Evolutionary conservation across 371 early-diverging fungal species (phyloP).

Genomic region (Mortierella sp.): DNA sequence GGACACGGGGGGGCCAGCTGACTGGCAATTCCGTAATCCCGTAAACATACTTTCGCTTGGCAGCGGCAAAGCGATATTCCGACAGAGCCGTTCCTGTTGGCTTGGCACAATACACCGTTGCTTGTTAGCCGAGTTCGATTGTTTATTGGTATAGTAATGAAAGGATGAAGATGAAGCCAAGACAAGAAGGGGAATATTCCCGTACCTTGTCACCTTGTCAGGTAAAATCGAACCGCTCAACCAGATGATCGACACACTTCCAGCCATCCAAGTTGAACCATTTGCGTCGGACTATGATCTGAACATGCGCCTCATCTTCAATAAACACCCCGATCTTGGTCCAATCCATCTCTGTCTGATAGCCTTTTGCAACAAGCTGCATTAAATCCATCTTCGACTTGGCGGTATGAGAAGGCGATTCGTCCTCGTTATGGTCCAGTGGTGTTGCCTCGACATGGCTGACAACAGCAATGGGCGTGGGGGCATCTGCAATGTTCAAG

Average conservation of each 20-base stretch:
- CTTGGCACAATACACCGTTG: too few species aligned
- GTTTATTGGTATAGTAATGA: too few species aligned
- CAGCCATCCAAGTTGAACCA: slow-evolving; percentile 55
- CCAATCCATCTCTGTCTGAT: slow-evolving; percentile 55
- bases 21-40: too few species aligned
- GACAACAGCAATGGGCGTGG: slow-evolving; percentile 40
- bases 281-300: slow-evolving; percentile 55
- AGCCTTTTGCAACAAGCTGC: slow-evolving; percentile 44
- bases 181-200: too few species aligned
- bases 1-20: too few species aligned
- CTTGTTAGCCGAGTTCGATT: too few species aligned
- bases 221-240: slow-evolving; percentile 47
- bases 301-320: slow-evolving; percentile 53
- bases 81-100: too few species aligned
- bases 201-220: too few species aligned
- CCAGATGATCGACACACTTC: slow-evolving; percentile 52
- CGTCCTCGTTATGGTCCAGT: neutral
- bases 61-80: too few species aligned
- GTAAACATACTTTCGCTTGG: too few species aligned
- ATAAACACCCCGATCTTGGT: slow-evolving; percentile 54
- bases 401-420: neutral
- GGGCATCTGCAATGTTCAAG: slow-evolving; percentile 22
- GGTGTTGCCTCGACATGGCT: slow-evolving; percentile 25
- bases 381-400: slow-evolving; percentile 34
- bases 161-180: too few species aligned